Evolutionary conservation across 495 filamentous ascomycete genomes (phyloP), one percentile per base, ranked within the genome.

Genomic region (Aspergillus incahuasiensis): DNA sequence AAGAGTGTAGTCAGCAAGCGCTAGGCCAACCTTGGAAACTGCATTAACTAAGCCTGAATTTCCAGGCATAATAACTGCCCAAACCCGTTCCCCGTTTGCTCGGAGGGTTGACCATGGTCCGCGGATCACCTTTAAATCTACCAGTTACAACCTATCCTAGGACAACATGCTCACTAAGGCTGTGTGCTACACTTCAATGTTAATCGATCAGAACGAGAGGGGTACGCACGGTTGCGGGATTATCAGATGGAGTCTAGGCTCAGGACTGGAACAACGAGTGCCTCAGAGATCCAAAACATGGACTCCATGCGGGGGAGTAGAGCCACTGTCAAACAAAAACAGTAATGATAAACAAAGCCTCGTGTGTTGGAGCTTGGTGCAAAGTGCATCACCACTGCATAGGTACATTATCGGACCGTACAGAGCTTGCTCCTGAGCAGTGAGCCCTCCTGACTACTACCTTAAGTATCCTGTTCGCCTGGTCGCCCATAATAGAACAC

Each of bases 301-400:
- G 45, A 48, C 45, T 34, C 45, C 45, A 34, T 48, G 45, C 45
- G 45, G 45, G 45, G 45, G 25, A 16, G 12, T 15, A 47, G 24
- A 4, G 20, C 21, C 43, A 34, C 20, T 46, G 15, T n/a, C 22
- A 30, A 3, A n/a, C 19, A 44, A 2, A 8, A 22, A 20, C 40
- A 22, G n/a, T n/a, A n/a, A 44, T 11, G 24, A 44, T 42, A 42
- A 18, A 20, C 20, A 42, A 28, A 7, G 32, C 32, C 32, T 11
- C 28, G 28, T 30, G 9, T 30, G 28, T 30, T 30, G 28, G 32
- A 35, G 9, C 25, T 28, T 8, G 25, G 25, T 28, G 25, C 25
- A 28, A 28, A 28, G 25, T 28, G 25, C 25, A 8, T n/a, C n/a
- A n/a, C n/a, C n/a, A n/a, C 4, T 28, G 25, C 34, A 35, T 35